A percentile compares a stretch with the other conserved stretches of the same genome.
Evolutionary conservation across 75 land plant species (phyloP).

Genomic region (Cupressus sempervirens): DNA sequence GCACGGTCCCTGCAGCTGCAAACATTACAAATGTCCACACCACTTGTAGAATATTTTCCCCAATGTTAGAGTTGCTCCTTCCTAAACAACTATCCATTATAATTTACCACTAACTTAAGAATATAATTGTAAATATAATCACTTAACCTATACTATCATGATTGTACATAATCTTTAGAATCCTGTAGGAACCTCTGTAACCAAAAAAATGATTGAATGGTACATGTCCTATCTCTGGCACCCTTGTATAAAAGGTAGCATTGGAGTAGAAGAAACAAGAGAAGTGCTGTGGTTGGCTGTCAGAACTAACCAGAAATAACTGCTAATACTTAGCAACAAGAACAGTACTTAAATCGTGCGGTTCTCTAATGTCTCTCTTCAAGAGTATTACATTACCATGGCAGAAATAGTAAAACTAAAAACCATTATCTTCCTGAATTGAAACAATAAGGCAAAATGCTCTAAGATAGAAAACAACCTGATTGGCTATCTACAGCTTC

Average conservation of each 20-base stretch:
- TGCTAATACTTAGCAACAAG: neutral
- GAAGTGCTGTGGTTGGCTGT: neutral
- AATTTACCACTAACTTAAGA: neutral
- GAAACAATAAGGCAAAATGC: neutral
- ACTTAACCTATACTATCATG: neutral
- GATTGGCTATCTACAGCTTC: neutral
- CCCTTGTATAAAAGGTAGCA: neutral
- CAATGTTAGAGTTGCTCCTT: neutral
- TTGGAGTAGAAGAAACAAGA: neutral
- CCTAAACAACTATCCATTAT: neutral
- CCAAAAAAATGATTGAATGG: neutral
- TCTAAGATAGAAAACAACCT: constrained; percentile 3
- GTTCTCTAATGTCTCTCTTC: neutral
- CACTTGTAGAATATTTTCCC: neutral
- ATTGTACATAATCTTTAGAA: neutral
- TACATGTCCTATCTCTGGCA: neutral
- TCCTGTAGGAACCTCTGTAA: neutral
- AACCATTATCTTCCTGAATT: neutral
- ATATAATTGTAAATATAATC: neutral
- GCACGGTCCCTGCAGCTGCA: neutral
- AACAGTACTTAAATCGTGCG: neutral
- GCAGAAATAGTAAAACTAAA: neutral
- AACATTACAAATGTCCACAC: neutral
- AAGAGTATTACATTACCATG: neutral
- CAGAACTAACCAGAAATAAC: neutral